phyloP scores from a whole-genome alignment of 176 grass and related monocot species.

The Lolium rigidum region DNA sequence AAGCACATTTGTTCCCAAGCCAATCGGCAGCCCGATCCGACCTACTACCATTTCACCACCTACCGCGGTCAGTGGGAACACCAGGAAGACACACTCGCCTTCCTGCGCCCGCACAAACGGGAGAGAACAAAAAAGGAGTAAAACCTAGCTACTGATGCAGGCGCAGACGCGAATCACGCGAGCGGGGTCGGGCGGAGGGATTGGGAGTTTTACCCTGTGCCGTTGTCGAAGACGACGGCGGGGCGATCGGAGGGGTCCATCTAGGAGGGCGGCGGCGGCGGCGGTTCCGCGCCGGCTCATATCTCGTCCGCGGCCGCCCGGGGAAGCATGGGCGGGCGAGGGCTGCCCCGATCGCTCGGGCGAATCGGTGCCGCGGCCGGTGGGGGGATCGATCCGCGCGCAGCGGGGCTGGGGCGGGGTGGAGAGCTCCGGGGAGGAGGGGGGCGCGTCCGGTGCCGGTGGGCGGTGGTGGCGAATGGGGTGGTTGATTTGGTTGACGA shows the following conservation, averaged over 20 bases:
- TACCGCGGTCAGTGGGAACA: background rate
- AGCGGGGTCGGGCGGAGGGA: background rate
- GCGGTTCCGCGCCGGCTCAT: conserved; percentile 39
- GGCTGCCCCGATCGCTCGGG: conserved; percentile 9
- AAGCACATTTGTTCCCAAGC: background rate
- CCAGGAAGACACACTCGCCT: background rate
- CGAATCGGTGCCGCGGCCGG: background rate
- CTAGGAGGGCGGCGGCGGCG: background rate
- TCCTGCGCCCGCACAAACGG: background rate
- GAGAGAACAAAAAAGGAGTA: background rate
- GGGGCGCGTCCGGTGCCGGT: background rate
- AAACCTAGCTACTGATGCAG: background rate
- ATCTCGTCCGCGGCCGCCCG: conserved; percentile 17
- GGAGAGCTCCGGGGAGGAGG: background rate
- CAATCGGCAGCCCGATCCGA: background rate
- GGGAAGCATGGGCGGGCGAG: conserved; percentile 43
- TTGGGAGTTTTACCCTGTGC: conserved; percentile 62
- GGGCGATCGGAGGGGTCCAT: conserved; percentile 88
- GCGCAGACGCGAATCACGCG: background rate
- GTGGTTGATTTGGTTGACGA: conserved; percentile 49
- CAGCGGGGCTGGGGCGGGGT: background rate
- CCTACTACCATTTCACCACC: background rate
- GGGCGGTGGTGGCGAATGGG: background rate
- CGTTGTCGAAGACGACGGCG: conserved; percentile 97
- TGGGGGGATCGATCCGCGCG: background rate